Evolutionary conservation across 306 rosid genomes (phyloP).

Genomic region (Cajanus cajan): DNA sequence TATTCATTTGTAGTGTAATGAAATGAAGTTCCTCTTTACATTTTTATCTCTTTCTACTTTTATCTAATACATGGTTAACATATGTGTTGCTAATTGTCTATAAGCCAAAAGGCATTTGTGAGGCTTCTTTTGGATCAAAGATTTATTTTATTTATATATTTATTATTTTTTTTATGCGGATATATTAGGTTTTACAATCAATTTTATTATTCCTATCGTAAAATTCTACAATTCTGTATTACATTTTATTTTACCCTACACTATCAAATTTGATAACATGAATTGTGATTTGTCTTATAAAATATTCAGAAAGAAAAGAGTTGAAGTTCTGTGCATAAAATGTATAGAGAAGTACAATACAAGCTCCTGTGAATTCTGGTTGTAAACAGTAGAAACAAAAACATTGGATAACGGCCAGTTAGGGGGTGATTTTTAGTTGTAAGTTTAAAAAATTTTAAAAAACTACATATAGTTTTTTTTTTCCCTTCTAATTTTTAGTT

Average conservation of each 20-base stretch:
- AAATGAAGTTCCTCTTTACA: too few relatives aligned
- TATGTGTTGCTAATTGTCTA: neutral
- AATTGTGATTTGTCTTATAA: neutral
- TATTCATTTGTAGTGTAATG: too few relatives aligned
- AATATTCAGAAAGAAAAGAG: neutral
- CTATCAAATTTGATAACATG: neutral
- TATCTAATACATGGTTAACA: too few relatives aligned
- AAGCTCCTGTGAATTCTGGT: neutral
- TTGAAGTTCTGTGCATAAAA: neutral
- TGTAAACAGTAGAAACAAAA: neutral
- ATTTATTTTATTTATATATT: too few relatives aligned
- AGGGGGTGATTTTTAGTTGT: too few relatives aligned
- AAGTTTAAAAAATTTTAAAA: too few relatives aligned
- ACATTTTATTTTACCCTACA: neutral
- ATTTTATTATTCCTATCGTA: neutral
- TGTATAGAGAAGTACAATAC: neutral
- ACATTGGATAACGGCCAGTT: neutral
- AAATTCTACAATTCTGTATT: neutral
- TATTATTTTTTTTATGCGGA: neutral
- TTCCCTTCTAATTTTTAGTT: too few relatives aligned
- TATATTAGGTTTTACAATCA: neutral
- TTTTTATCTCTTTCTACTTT: too few relatives aligned
- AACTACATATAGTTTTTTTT: too few relatives aligned
- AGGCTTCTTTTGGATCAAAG: neutral
- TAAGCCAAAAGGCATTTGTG: neutral